Evolutionary conservation across 1,284 basidiomycete genomes (phyloP).

Genomic region (Fistulinella cinereoalba): DNA sequence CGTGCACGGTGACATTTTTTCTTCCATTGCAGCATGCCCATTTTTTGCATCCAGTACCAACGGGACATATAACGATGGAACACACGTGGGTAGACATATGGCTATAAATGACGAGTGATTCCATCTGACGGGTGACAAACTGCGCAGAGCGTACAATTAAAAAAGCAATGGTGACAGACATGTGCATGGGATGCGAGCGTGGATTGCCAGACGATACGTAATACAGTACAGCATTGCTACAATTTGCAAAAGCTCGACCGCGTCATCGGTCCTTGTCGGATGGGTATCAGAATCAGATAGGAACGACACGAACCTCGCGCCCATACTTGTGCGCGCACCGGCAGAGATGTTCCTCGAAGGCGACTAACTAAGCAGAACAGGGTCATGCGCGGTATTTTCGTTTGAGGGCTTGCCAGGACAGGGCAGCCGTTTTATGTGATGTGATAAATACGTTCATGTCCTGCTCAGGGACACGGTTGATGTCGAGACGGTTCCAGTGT

Average conservation of each 20-base stretch:
- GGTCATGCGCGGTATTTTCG: slow-evolving; percentile 65
- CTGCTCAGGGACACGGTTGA: slow-evolving; percentile 75
- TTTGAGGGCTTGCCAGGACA: slow-evolving; percentile 67
- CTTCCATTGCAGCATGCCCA: too few species aligned
- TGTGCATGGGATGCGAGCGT: slow-evolving; percentile 1
- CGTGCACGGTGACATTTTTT: too few species aligned
- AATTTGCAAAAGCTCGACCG: slow-evolving; percentile 13
- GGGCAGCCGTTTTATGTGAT: slow-evolving; percentile 50
- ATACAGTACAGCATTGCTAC: slow-evolving; percentile 24
- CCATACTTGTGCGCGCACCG: background rate
- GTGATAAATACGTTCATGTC: slow-evolving; percentile 74
- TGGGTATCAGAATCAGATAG: background rate
- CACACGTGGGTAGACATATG: background rate
- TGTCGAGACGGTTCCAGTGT: slow-evolving; percentile 75
- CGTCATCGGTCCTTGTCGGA: slow-evolving; percentile 12
- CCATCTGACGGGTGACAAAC: too few species aligned
- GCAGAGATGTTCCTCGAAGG: too few species aligned
- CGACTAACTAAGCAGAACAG: too few species aligned
- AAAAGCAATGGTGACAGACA: background rate
- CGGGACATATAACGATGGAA: background rate
- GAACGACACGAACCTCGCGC: background rate
- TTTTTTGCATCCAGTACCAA: too few species aligned
- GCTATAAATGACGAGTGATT: background rate
- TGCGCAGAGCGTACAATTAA: background rate
- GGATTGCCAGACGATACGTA: slow-evolving; percentile 14